Base-by-base conservation (phyloP, 495 filamentous ascomycete species). In the Aspergillus saccharolyticus region DNA sequence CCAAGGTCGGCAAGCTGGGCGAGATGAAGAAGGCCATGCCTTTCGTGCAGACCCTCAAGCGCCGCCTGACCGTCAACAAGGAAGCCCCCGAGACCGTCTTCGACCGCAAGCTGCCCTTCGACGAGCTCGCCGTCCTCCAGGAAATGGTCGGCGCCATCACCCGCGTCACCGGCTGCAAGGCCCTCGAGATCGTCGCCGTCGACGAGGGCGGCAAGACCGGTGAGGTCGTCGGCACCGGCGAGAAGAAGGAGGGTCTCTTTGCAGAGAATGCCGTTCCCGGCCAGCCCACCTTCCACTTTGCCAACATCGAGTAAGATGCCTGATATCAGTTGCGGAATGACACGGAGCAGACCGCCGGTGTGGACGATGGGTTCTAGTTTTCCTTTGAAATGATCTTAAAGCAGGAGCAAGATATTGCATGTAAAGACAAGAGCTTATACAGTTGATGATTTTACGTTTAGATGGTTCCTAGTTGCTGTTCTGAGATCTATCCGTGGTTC, bases 1-100 rank as follows among this genome's bases (percentile, higher is more conserved):
- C 81, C 51, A 82, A 85, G 64, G 81, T 93, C 19, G 82, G 80
- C 63, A 91, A 91, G 75, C 82, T 94, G 65, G 80, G 82, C 24
- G 93, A 97, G 73, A 89, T 88, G 82, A 98, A 98, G 83, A 90
- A 93, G 73, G 93, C 90, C 22, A 97, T 97, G 94, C 95, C 95
- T 5, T 98, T 97, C 65, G 85, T 97, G 4, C 91, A 97, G 71
- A 73, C 66, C 1, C 73, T 98, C 50, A 97, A 96, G 86, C 86
- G 82, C 64, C 81, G 89, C 18, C 79, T 98, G 21, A 70, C 87
- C 45, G 69, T 66, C 19, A 83, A 81, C 43, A 71, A 78, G 30
- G 83, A 84, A 66, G 56, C 69, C 8, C 75, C 80, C 8, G 74
- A 82, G 18, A 75, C 66, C 9, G 91, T 97, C 44, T 87, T 97